These are phyloP conservation scores for Cystobasidium tubakii DNA, from an alignment of 768 basidiomycete genomes.

Conservation along the genomic window DNA sequence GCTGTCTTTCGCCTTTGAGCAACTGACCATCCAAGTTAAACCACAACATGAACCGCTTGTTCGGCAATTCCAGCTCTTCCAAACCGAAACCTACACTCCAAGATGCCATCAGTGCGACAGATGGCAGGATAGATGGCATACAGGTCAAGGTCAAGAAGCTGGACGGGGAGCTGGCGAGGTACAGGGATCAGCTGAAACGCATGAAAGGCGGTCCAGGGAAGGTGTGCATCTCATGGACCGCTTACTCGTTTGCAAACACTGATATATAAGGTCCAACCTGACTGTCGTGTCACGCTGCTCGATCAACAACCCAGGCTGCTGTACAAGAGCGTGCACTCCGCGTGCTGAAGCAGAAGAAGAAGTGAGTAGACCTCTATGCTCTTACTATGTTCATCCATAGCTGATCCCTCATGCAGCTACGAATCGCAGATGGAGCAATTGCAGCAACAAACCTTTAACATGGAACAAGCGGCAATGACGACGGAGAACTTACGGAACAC, in stretches of 20 bases:
- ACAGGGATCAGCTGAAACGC: constrained; percentile 94
- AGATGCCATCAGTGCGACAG: constrained; percentile 77
- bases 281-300: not conserved
- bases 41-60: constrained; percentile 48
- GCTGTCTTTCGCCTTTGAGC: not conserved
- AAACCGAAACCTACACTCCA: constrained; percentile 79
- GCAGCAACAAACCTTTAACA: constrained; percentile 93
- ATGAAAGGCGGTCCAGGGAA: constrained; percentile 90
- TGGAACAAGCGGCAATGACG: constrained; percentile 88
- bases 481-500: constrained; percentile 98
- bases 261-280: not conserved
- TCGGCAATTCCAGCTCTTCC: constrained; percentile 47
- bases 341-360: constrained; percentile 86
- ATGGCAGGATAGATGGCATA: constrained; percentile 43
- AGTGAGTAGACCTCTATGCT: constrained; percentile 50
- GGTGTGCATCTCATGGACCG: constrained; percentile 53
- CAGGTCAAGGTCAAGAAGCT: constrained; percentile 88
- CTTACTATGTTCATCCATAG: constrained; percentile 38
- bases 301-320: constrained; percentile 58
- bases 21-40: not conserved
- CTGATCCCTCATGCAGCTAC: constrained; percentile 52
- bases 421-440: constrained; percentile 85
- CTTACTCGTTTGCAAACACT: too few species aligned
- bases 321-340: constrained; percentile 90
- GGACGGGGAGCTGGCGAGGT: constrained; percentile 81